Conservation (phyloP, 768 basidiomycete genomes). For the Termitomyces sp. region DNA sequence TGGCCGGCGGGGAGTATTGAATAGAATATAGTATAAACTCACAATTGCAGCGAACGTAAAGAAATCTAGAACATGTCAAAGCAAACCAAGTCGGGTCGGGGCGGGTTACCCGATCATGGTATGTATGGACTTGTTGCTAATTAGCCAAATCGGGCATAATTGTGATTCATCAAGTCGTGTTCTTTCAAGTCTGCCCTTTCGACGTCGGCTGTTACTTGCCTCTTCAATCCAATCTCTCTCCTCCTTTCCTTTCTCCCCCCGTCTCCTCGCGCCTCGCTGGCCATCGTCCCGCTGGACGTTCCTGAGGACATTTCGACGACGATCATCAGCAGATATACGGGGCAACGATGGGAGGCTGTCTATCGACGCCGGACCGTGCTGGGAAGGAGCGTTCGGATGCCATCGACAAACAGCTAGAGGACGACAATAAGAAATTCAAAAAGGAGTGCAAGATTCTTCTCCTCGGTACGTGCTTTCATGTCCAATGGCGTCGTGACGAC, state of each 20-base stretch:
- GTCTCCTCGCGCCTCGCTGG: neutral
- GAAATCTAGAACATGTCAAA: neutral
- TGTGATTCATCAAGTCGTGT: neutral
- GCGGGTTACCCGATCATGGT: neutral
- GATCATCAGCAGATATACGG: neutral
- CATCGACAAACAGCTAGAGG: conserved; percentile 82
- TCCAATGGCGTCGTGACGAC: too few species aligned
- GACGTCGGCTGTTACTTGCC: conserved; percentile 1
- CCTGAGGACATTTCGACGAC: neutral
- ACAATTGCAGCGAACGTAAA: neutral
- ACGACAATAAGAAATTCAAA: conserved; percentile 76
- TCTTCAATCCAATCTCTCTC: neutral
- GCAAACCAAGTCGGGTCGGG: neutral
- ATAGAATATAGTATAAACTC: neutral
- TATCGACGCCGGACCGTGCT: conserved; percentile 51
- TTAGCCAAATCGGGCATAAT: neutral
- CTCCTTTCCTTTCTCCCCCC: neutral
- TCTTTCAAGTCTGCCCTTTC: conserved; percentile 1
- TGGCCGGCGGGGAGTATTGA: too few species aligned
- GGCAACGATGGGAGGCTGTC: conserved; percentile 59
- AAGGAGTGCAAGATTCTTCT: conserved; percentile 92
- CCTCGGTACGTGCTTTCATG: conserved; percentile 51
- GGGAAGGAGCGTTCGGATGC: conserved; percentile 60
- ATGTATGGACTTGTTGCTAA: neutral
- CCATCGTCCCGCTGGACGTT: neutral